Base-by-base conservation (phyloP, 2,329 filamentous ascomycete species). In the Dactylonectria macrodidyma region DNA sequence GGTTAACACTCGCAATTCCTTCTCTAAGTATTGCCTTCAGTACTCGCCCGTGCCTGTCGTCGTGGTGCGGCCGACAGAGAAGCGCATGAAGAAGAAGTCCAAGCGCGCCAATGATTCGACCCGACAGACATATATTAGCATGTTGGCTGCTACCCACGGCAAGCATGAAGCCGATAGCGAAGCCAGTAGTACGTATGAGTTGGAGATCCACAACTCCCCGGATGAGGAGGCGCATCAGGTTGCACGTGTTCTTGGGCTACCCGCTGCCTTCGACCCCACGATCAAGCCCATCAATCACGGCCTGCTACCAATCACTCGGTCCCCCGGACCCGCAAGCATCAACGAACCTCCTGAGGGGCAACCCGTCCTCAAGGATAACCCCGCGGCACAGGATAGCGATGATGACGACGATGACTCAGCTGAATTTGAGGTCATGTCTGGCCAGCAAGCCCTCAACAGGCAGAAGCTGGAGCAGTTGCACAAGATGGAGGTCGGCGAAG, bases 1-100 rank as follows among this genome's bases (percentile, higher is more conserved):
- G 34, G 88, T 97, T 48, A 94, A 93, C 56, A 88, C 87, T 36
- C 84, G 87, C 50, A 96, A 94, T 71, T 96, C 93, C 0, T 95
- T 97, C 51, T 97, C 94, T 30, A 97, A 97, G 78, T 98, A 97
- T 82, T 97, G 95, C 76, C 87, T 97, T 12, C 95, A 98, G 78
- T 95, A 97, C 79, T 97, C 93, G 2, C 95, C 95, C 0, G 93
- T 98, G 1, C 95, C 95, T 1, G 95, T 97, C 8, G 95, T 97
- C 34, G 95, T 98, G 36, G 95, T 97, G 10, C 90, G 95, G 4
- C 95, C 95, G 41, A 93, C 92, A 36, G 92, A 93, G 68, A 97
- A 97, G 83, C 92, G 95, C 22, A 89, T 93, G 77, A 96, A 96
- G 82, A 97, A 97, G 84, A 97, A 96, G 82, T 88, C 89, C 66